These are phyloP conservation scores for Parietichytrium sp. DNA, from an alignment of 108 stramenopile species.

Conservation along the genomic window DNA sequence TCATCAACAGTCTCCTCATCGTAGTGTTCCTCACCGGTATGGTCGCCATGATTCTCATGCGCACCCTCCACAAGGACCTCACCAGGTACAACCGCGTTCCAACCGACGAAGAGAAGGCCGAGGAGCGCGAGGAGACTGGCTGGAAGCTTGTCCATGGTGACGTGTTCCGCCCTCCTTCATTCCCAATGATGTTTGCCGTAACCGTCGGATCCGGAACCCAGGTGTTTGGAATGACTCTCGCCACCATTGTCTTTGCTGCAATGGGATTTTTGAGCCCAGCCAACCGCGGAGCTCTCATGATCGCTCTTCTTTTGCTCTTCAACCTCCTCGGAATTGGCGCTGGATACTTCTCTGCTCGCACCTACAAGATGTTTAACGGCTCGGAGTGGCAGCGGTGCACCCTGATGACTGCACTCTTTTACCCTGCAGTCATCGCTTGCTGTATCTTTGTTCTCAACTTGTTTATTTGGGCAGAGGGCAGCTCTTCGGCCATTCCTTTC, in stretches of 20 bases:
- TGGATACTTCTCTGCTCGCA: slow-evolving; percentile 78
- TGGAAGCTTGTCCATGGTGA: slow-evolving; percentile 99
- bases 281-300: slow-evolving; percentile 87
- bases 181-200: slow-evolving; percentile 93
- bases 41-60: slow-evolving; percentile 88
- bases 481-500: slow-evolving; percentile 89
- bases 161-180: slow-evolving; percentile 95
- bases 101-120: slow-evolving; percentile 83
- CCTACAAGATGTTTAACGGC: slow-evolving; percentile 92
- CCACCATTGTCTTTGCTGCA: slow-evolving; percentile 77
- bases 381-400: slow-evolving; percentile 91
- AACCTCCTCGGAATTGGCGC: slow-evolving; percentile 77
- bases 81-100: slow-evolving; percentile 87
- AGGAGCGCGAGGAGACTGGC: slow-evolving; percentile 83
- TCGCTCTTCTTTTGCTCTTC: slow-evolving; percentile 79
- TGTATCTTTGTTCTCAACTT: slow-evolving; percentile 82
- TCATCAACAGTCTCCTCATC: slow-evolving; percentile 90
- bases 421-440: slow-evolving; percentile 80
- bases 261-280: slow-evolving; percentile 89
- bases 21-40: slow-evolving; percentile 88
- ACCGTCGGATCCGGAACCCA: slow-evolving; percentile 89
- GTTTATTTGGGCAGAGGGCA: slow-evolving; percentile 77
- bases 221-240: slow-evolving; percentile 64
- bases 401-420: slow-evolving; percentile 76
- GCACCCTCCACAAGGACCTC: slow-evolving; percentile 89